Conservation (phyloP, 1,284 basidiomycete genomes). For the Puccinia hordei region DNA sequence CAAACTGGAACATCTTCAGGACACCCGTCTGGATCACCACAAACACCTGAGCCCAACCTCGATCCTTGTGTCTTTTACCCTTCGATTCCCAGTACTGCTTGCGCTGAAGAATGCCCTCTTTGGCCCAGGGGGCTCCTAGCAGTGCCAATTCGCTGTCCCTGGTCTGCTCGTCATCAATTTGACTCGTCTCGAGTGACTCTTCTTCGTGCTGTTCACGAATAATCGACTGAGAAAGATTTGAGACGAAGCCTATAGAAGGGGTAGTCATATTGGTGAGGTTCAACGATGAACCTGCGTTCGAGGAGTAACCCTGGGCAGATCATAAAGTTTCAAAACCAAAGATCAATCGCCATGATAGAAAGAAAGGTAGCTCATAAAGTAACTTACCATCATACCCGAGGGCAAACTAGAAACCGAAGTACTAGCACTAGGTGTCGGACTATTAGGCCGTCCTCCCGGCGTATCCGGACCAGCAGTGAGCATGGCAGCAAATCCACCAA, state of each 20-base stretch:
- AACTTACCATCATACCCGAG: conserved; percentile 53
- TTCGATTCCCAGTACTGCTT: conserved; percentile 90
- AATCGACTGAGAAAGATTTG: conserved; percentile 90
- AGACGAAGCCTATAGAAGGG: conserved; percentile 82
- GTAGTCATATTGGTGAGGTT: conserved; percentile 47
- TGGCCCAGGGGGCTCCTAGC: conserved; percentile 95
- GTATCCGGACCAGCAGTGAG: conserved; percentile 49
- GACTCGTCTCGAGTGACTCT: conserved; percentile 72
- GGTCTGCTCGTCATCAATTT: conserved; percentile 65
- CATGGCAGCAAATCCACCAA: conserved; percentile 54
- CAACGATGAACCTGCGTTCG: conserved; percentile 47
- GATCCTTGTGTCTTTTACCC: conserved; percentile 78
- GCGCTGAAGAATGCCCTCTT: conserved; percentile 89
- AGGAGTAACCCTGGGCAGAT: conserved; percentile 51
- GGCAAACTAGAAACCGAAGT: conserved; percentile 58
- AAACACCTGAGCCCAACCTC: conserved; percentile 77
- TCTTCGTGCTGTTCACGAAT: conserved; percentile 92
- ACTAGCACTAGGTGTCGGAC: conserved; percentile 82
- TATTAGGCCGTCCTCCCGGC: conserved; percentile 59
- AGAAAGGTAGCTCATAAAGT: neutral
- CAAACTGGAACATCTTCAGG: conserved; percentile 78
- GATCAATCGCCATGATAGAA: neutral
- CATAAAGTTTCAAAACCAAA: conserved; percentile 18
- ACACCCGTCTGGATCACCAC: conserved; percentile 92
- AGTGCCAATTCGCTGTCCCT: conserved; percentile 91